Conservation (phyloP, 371 early-diverging fungal species). For the Rhizopus arrhizus region DNA sequence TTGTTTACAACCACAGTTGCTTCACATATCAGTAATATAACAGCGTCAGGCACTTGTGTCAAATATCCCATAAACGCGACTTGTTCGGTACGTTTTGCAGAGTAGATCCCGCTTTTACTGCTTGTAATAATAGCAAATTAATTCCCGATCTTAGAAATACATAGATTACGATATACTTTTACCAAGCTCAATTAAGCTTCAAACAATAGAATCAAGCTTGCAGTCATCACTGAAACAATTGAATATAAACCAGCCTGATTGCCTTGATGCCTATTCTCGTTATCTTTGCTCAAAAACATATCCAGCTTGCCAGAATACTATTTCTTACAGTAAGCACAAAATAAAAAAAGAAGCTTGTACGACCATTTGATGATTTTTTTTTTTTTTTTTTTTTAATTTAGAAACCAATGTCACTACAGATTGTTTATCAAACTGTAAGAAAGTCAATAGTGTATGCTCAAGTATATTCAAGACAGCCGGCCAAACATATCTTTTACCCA, state of each 20-base stretch:
- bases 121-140: neutral
- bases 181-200: conserved; percentile 1
- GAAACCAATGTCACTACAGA: conserved; percentile 10
- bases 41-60: neutral
- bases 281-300: conserved; percentile 27
- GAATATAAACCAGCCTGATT: neutral
- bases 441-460: conserved; percentile 6
- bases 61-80: conserved; percentile 1
- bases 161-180: conserved; percentile 23
- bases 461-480: conserved; percentile 15
- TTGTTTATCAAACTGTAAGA: conserved; percentile 21
- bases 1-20: neutral
- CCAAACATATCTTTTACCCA: conserved; percentile 4
- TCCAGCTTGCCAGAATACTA: conserved; percentile 21
- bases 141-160: conserved; percentile 10
- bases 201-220: neutral
- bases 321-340: conserved; percentile 12
- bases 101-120: neutral
- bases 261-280: conserved; percentile 19
- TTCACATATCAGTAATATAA: neutral
- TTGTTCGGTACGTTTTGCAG: neutral
- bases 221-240: conserved; percentile 1
- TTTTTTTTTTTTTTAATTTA: conserved; percentile 5
- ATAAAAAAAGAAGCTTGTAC: neutral
- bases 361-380: neutral